Evolutionary conservation across 208 protist genomes (phyloP).

Genomic region (Borovskyia barvae): DNA sequence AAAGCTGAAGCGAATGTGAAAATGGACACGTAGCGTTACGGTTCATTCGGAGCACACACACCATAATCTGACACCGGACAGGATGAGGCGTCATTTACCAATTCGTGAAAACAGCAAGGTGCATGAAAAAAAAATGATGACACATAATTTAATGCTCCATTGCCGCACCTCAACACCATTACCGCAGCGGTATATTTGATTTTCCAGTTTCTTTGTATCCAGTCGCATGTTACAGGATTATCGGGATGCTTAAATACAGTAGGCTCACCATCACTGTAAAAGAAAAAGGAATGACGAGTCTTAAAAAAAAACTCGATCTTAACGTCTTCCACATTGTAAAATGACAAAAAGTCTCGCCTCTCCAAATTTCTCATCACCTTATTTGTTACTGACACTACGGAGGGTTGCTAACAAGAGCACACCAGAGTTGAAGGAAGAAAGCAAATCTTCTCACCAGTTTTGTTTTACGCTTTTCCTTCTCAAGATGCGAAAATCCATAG

Average conservation of each 20-base stretch:
- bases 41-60: too few relatives aligned
- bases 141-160: not conserved
- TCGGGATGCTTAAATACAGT: too few relatives aligned
- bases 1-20: too few relatives aligned
- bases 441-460: too few relatives aligned
- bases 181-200: not conserved
- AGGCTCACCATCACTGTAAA: not conserved
- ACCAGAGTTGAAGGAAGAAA: too few relatives aligned
- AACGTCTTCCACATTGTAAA: not conserved
- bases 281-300: not conserved
- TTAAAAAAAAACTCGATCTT: not conserved
- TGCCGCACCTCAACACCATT: too few relatives aligned
- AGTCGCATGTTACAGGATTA: too few relatives aligned
- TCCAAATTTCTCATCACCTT: not conserved
- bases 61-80: too few relatives aligned
- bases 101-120: too few relatives aligned
- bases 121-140: slow-evolving; percentile 7
- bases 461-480: not conserved
- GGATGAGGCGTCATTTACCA: too few relatives aligned
- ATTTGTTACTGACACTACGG: not conserved
- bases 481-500: too few relatives aligned
- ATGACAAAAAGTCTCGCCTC: not conserved
- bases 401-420: not conserved
- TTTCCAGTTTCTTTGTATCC: slow-evolving; percentile 11
- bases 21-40: too few relatives aligned